A percentile compares a stretch with the other conserved stretches of the same genome.
These are phyloP conservation scores for Catunica adiposa DNA, from an alignment of 2,329 filamentous ascomycete genomes.

Conservation along the genomic window DNA sequence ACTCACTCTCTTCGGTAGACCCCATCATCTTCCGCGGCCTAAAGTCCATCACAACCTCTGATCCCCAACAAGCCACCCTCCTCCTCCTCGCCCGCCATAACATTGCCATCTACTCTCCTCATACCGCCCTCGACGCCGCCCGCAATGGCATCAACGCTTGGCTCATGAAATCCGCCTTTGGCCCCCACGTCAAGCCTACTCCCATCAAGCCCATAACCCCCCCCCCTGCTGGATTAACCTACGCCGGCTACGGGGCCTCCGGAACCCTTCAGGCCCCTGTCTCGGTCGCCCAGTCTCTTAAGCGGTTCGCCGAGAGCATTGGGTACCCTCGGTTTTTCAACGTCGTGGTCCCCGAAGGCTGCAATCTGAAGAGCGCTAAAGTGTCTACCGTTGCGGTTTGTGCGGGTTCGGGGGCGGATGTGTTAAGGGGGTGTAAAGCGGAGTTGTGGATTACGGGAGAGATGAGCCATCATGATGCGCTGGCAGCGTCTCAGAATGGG, in stretches of 20 bases:
- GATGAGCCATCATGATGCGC: constrained; percentile 80
- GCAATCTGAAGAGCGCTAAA: constrained; percentile 21
- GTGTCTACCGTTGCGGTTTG: constrained; percentile 69
- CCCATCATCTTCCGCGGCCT: constrained; percentile 91
- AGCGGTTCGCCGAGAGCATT: constrained; percentile 45
- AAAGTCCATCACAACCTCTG: constrained; percentile 69
- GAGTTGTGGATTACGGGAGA: constrained; percentile 85
- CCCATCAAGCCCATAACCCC: constrained; percentile 29
- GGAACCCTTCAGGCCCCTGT: constrained; percentile 27
- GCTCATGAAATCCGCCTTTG: constrained; percentile 73
- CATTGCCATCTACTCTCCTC: constrained; percentile 88
- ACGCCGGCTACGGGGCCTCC: constrained; percentile 36
- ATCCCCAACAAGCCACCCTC: constrained; percentile 75
- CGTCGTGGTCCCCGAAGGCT: constrained; percentile 35
- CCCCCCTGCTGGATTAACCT: constrained; percentile 28
- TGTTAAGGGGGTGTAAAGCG: constrained; percentile 53
- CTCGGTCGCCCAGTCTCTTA: constrained; percentile 28
- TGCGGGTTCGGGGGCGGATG: constrained; percentile 68
- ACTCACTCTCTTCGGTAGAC: constrained; percentile 34
- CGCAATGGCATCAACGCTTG: constrained; percentile 79
- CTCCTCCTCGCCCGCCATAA: constrained; percentile 68
- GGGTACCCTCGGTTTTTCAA: constrained; percentile 44
- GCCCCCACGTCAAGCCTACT: constrained; percentile 21
- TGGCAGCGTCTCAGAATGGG: constrained; percentile 71
- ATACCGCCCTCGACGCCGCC: constrained; percentile 85